Base-by-base conservation (phyloP, 2,329 filamentous ascomycete species). In the Aspergillus niger region DNA sequence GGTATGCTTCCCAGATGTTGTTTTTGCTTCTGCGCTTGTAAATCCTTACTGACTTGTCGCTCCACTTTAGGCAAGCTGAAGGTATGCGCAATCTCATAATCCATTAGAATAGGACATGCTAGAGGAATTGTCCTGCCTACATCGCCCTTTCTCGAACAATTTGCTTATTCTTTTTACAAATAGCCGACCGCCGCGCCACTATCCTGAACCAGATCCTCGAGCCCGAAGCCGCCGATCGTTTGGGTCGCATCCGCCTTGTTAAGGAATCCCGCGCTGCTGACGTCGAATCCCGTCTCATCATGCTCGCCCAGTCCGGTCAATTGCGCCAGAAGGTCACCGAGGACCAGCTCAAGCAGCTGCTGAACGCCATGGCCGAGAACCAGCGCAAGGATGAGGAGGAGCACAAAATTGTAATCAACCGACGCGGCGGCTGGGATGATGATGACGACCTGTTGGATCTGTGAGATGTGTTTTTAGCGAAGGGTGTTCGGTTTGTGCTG, bases 161-260 rank as follows among this genome's bases (percentile, higher is more conserved):
- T 32, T 36, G 47, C 58, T 54, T 50, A 57, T 30, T 8, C 43
- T 28, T 36, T 36, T 44, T 10, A 24, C 41, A 15, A 56, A 4
- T 58, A 74, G 73, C 69, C 57, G 73, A 77, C 30, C 73, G 72
- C 56, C 73, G 71, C 59, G 65, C 74, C 60, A 62, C 73, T 20
- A 90, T 97, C 69, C 88, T 99, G 64, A 86, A 85, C 69, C 95
- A 98, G 79, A 98, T 99, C 81, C 91, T 99, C 63, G 89, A 93
- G 71, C 95, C 95, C 67, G 92, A 94, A 73, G 95, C 95, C 17
- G 91, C 92, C 62, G 95, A 99, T 80, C 91, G 95, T 13, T 85
- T 99, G 1, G 92, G 91, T 59, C 91, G 95, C 67, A 98, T 99
- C 80, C 90, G 94, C 36, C 88, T 99, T 62, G 95, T 99, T 73